These are phyloP conservation scores for Pascua guehoae DNA, from an alignment of 1,284 basidiomycete genomes.

Conservation along the genomic window DNA sequence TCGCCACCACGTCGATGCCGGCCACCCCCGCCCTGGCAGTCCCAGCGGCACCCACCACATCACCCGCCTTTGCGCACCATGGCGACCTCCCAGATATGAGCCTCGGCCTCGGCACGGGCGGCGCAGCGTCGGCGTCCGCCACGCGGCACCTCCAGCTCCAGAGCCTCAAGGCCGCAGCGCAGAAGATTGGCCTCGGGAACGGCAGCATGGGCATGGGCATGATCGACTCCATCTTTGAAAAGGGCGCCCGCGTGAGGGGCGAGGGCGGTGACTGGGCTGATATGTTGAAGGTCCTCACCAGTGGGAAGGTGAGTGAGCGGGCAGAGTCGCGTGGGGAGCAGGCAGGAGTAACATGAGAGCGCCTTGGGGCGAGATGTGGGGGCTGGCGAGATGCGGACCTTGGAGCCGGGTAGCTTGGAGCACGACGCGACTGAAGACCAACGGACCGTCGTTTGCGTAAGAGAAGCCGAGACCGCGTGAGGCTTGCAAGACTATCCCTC, in stretches of 20 bases:
- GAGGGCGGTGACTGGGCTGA: conserved; percentile 74
- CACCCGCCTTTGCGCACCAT: conserved; percentile 35
- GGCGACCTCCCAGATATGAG: not conserved
- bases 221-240: conserved; percentile 68
- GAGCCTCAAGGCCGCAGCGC: conserved; percentile 73
- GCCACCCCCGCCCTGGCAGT: conserved; percentile 11
- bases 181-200: conserved; percentile 66
- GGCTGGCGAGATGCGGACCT: too few relatives aligned
- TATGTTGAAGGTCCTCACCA: conserved; percentile 63
- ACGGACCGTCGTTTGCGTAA: too few relatives aligned
- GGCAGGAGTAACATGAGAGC: not conserved
- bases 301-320: conserved; percentile 59
- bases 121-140: conserved; percentile 13
- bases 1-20: not conserved
- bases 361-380: too few relatives aligned
- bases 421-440: too few relatives aligned
- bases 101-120: conserved; percentile 18
- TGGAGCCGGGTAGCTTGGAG: too few relatives aligned
- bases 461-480: too few relatives aligned
- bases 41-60: conserved; percentile 11
- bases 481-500: too few relatives aligned
- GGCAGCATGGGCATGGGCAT: conserved; percentile 76
- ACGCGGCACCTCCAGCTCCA: conserved; percentile 61
- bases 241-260: conserved; percentile 58
- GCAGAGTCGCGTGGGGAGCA: not conserved